These are phyloP conservation scores for Capsicum chinense DNA, from an alignment of 257 asterid genomes.

Conservation along the genomic window DNA sequence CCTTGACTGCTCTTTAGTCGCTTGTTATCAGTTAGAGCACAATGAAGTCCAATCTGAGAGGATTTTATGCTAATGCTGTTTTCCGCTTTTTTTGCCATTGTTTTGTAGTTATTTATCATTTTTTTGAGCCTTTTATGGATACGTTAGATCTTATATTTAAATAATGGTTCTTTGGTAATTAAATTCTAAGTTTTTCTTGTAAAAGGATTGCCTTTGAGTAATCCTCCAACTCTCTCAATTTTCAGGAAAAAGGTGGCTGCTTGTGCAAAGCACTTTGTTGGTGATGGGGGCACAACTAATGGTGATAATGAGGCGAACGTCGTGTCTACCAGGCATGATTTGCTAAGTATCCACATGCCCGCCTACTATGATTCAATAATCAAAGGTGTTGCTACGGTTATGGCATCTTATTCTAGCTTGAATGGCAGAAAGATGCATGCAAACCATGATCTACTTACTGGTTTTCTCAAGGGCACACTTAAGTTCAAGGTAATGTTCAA, in stretches of 20 bases:
- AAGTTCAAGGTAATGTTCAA: constrained; percentile 65
- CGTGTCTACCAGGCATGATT: constrained; percentile 60
- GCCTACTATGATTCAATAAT: constrained; percentile 73
- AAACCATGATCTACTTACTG: constrained; percentile 73
- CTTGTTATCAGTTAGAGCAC: not conserved
- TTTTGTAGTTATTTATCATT: constrained; percentile 4
- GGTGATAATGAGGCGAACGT: constrained; percentile 81
- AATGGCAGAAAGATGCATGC: constrained; percentile 85
- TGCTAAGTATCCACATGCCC: constrained; percentile 89
- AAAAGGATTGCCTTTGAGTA: not conserved
- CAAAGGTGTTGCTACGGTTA: constrained; percentile 79
- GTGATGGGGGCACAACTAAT: constrained; percentile 89
- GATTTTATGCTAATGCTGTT: constrained; percentile 2
- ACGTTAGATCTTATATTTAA: constrained; percentile 14
- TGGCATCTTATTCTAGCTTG: constrained; percentile 96
- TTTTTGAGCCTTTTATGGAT: constrained; percentile 6
- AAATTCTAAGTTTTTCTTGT: not conserved
- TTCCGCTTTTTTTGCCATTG: not conserved
- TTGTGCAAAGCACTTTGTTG: constrained; percentile 93
- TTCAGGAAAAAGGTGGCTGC: constrained; percentile 88
- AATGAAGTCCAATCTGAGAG: constrained; percentile 1
- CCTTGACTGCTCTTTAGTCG: not conserved
- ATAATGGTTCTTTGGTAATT: not conserved
- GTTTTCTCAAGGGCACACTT: constrained; percentile 73
- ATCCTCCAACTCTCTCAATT: constrained; percentile 25